Percentiles rank a stretch among this genome's conserved stretches.
Evolutionary conservation across 2,329 filamentous ascomycete species (phyloP).

Genomic region (Ambrosiella xylebori): DNA sequence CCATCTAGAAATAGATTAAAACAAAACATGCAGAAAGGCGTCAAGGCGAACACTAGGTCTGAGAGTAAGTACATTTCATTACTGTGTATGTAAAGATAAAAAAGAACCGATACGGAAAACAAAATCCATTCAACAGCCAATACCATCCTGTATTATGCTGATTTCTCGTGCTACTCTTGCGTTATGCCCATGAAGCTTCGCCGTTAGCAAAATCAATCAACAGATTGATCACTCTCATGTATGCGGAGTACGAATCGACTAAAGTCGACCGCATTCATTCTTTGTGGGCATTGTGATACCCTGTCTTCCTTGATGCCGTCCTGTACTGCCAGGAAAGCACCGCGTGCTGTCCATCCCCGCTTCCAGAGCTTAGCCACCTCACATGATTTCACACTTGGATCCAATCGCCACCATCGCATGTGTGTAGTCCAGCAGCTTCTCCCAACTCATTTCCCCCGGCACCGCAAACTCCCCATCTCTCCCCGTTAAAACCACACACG

Average conservation of each 20-base stretch:
- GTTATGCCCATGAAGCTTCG: too few species aligned
- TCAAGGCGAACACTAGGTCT: neutral
- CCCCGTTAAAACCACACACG: conserved; percentile 6
- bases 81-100: neutral
- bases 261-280: too few species aligned
- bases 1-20: neutral
- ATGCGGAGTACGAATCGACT: too few species aligned
- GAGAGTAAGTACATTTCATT: neutral
- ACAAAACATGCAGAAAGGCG: neutral
- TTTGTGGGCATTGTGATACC: too few species aligned
- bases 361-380: neutral
- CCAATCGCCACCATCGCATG: conserved; percentile 12
- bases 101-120: neutral
- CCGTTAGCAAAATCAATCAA: too few species aligned
- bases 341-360: neutral
- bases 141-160: neutral
- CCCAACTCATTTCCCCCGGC: conserved; percentile 8
- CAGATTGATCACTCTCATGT: too few species aligned
- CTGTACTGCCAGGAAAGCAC: neutral
- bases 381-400: conserved; percentile 10
- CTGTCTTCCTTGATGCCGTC: too few species aligned
- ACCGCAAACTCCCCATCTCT: conserved; percentile 9
- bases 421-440: conserved; percentile 10
- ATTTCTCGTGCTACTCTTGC: neutral
- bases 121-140: neutral